phyloP scores from a whole-genome alignment of 208 protist genomes.

The Leishmania gerbilli region DNA sequence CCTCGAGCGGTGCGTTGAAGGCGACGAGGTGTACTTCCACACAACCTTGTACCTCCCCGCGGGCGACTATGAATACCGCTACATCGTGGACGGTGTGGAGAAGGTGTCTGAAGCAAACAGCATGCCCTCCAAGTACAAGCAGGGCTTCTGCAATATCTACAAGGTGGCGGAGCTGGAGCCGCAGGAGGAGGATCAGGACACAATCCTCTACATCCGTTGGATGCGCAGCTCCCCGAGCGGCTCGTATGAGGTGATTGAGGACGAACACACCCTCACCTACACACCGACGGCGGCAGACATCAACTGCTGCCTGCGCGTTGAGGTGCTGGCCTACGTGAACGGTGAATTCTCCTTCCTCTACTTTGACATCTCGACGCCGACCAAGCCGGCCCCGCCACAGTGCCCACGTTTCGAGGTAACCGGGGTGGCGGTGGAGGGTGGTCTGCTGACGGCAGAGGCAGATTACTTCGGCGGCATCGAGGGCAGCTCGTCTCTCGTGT shows the following conservation, averaged over 20 bases:
- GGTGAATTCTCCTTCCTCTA: slow-evolving; percentile 90
- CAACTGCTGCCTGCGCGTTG: slow-evolving; percentile 81
- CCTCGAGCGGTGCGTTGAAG: slow-evolving; percentile 77
- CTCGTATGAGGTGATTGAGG: slow-evolving; percentile 88
- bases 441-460: slow-evolving; percentile 75
- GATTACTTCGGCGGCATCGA: slow-evolving; percentile 90
- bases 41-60: slow-evolving; percentile 91
- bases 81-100: slow-evolving; percentile 93
- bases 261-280: slow-evolving; percentile 84
- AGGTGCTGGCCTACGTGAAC: slow-evolving; percentile 91
- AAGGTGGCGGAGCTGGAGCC: slow-evolving; percentile 72
- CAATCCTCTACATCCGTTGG: slow-evolving; percentile 93
- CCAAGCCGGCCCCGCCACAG: slow-evolving; percentile 74
- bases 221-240: slow-evolving; percentile 78
- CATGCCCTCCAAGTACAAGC: slow-evolving; percentile 85
- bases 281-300: slow-evolving; percentile 78
- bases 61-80: slow-evolving; percentile 93
- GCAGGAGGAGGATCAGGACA: slow-evolving; percentile 82
- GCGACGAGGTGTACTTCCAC: slow-evolving; percentile 87
- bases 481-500: slow-evolving; percentile 82
- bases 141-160: slow-evolving; percentile 90
- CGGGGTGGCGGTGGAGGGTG: slow-evolving; percentile 74
- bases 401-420: slow-evolving; percentile 85
- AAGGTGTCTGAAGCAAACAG: slow-evolving; percentile 85
- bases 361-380: slow-evolving; percentile 90